Evolutionary conservation across 768 basidiomycete genomes (phyloP).

Genomic region (Termitomyces sp.): DNA sequence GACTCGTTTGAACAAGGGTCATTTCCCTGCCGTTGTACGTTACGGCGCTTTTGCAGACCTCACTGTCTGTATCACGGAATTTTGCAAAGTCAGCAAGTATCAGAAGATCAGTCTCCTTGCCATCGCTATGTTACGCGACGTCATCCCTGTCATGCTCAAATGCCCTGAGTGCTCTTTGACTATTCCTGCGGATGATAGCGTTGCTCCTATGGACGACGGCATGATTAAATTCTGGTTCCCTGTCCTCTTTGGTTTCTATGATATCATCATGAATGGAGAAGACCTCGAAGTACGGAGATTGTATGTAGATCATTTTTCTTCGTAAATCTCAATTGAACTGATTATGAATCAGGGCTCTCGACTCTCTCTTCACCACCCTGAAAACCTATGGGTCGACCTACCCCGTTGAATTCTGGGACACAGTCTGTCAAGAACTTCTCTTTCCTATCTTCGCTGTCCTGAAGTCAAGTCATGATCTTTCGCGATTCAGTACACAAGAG

Average conservation of each 20-base stretch:
- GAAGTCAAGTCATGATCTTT: conserved; percentile 88
- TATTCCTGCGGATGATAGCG: conserved; percentile 22
- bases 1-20: conserved; percentile 83
- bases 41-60: conserved; percentile 95
- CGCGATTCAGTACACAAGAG: conserved; percentile 92
- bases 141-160: conserved; percentile 89
- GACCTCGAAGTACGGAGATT: conserved; percentile 95
- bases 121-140: conserved; percentile 92
- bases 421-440: conserved; percentile 91
- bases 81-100: conserved; percentile 99
- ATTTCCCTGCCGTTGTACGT: conserved; percentile 87
- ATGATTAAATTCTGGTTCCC: conserved; percentile 99
- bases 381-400: conserved; percentile 86
- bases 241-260: conserved; percentile 95
- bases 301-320: conserved; percentile 49
- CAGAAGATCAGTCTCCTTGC: conserved; percentile 97
- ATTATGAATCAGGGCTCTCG: conserved; percentile 68
- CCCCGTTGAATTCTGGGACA: conserved; percentile 95
- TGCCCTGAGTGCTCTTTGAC: conserved; percentile 62
- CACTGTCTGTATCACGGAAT: conserved; percentile 96
- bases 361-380: conserved; percentile 91
- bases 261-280: conserved; percentile 99
- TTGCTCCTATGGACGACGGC: conserved; percentile 61
- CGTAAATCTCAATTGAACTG: conserved; percentile 9
- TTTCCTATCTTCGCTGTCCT: conserved; percentile 98